Conservation (phyloP, 305 asterid genomes). For the Fraxinus ornus region DNA sequence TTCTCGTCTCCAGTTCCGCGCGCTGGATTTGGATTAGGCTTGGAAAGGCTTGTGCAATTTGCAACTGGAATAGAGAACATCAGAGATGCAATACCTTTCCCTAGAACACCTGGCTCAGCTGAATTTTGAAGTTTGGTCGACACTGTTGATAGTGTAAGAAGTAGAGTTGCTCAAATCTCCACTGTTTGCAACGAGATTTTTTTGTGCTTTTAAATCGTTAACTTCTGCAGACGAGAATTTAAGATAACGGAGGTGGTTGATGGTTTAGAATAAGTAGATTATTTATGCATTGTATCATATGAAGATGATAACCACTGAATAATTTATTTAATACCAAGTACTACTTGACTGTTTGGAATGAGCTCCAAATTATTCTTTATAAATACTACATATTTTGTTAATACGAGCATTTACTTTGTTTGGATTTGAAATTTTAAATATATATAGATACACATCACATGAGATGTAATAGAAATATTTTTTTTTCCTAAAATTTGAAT, state of each 20-base stretch:
- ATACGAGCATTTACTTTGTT: background rate
- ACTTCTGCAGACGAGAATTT: background rate
- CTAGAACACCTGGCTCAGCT: constrained; percentile 92
- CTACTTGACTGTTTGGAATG: background rate
- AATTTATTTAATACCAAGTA: background rate
- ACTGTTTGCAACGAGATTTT: background rate
- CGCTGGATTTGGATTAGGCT: constrained; percentile 97
- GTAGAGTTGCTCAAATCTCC: background rate
- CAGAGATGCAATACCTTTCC: constrained; percentile 95
- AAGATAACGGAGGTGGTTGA: background rate
- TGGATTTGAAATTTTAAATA: background rate
- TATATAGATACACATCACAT: background rate
- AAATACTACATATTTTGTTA: background rate
- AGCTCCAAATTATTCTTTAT: background rate
- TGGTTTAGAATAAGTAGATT: background rate
- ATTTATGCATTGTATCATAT: background rate
- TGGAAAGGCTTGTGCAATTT: constrained; percentile 95
- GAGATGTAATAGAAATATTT: background rate
- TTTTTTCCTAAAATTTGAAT: background rate
- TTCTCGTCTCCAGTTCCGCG: constrained; percentile 66
- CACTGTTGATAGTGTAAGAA: background rate
- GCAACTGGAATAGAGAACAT: constrained; percentile 93
- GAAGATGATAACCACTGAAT: background rate
- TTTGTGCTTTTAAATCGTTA: background rate
- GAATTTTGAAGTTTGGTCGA: constrained; percentile 58